phyloP scores from a whole-genome alignment of 2,329 filamentous ascomycete species.

The Byssothecium circinans region DNA sequence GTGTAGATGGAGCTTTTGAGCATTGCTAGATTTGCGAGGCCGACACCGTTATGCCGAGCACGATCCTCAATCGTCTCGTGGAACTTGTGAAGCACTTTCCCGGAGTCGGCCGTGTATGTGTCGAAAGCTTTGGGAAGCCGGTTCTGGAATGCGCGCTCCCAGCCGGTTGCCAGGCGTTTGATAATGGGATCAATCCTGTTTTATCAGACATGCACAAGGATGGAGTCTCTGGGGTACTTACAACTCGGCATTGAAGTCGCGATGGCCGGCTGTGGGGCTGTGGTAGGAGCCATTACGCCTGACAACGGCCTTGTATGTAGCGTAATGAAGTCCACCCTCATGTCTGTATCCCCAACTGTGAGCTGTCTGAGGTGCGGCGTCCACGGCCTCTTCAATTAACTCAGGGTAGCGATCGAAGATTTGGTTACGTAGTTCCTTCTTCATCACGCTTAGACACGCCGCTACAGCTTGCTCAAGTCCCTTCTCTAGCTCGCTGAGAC shows the following conservation, averaged over 20 bases:
- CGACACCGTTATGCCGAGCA: constrained; percentile 43
- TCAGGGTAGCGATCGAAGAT: constrained; percentile 51
- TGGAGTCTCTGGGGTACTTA: constrained; percentile 8
- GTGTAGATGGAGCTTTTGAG: constrained; percentile 47
- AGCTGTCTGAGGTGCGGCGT: constrained; percentile 39
- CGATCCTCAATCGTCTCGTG: constrained; percentile 48
- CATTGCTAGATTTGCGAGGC: constrained; percentile 44
- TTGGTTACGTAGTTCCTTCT: constrained; percentile 47
- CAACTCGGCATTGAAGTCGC: constrained; percentile 48
- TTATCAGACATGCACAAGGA: background rate
- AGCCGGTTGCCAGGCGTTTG: constrained; percentile 45
- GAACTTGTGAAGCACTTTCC: constrained; percentile 43
- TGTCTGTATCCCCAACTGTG: constrained; percentile 42
- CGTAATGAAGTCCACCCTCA: constrained; percentile 53
- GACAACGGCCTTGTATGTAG: constrained; percentile 61
- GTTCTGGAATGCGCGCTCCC: constrained; percentile 50
- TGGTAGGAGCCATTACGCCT: constrained; percentile 53
- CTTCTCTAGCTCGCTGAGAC: constrained; percentile 46
- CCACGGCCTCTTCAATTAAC: constrained; percentile 45
- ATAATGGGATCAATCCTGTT: constrained; percentile 40
- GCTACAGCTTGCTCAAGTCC: constrained; percentile 47
- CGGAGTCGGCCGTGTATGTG: constrained; percentile 38
- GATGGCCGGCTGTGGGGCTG: constrained; percentile 39
- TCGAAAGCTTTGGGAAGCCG: constrained; percentile 47
- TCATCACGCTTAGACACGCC: constrained; percentile 44